Base-by-base conservation (phyloP, 202 grass and related monocot genomes). In the Hordeum pubiflorum region DNA sequence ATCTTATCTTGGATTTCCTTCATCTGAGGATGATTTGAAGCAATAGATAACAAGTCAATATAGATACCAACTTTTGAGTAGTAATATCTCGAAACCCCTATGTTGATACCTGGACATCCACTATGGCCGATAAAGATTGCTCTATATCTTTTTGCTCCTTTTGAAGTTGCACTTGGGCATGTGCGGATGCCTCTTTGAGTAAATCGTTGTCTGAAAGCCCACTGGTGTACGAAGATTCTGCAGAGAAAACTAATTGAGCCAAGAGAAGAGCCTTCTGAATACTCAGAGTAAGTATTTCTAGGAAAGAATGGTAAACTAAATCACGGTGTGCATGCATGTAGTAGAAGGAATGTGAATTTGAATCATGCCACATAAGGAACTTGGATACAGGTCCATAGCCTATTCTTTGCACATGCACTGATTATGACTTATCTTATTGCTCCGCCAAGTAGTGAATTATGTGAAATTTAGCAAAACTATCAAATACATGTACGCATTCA, bases 1-100 rank as follows among this genome's bases (percentile, higher is more conserved):
- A 99, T 90, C 82, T 99, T 90, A 66, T 95, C 83, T 74, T 89
- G 90, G 73, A 99, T 93, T 89, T 95, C 96, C 75, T 93, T 96
- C 96, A 99, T 99, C 96, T 99, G 80, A 79, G 77, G 32, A 80
- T 14, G 50, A 58, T 66, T 84, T 58, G 27, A 23, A 68, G 70
- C 44, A 82, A 33, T 10, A 46, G 9, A 58, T 58, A 22, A 76
- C 21, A 72, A 31, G 77, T 82, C 10, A 46, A 76, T 55, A 77
- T 55, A 67, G 23, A 66, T 10, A 79, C 34, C 29, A 41, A 48
- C 13, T 68, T 62, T 79, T 46, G 34, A 61, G 23, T 56, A 17
- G 7, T 69, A 29, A 37, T 13, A 73, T 82, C 27, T 10, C 66
- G 36, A 9, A 23, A 1, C 29, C 55, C 5, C 50, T 69, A 44